Percentiles rank a stretch among this genome's conserved stretches.
Conservation (phyloP, 352 stramenopile genomes). For the Phytophthora brassicae region DNA sequence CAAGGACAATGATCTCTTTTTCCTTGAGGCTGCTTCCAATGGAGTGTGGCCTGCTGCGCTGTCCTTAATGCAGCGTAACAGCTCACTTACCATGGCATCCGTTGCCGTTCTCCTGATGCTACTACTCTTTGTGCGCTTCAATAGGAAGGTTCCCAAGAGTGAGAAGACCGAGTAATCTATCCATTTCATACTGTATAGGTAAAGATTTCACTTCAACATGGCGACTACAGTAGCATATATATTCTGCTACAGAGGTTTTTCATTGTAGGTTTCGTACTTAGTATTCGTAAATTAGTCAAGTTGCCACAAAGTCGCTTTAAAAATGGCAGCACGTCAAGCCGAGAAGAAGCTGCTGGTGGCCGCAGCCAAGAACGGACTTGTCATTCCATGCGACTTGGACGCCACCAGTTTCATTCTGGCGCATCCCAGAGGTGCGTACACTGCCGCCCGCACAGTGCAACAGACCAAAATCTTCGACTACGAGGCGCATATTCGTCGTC, state of each 20-base stretch:
- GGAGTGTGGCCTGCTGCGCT: conserved; percentile 37
- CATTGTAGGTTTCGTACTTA: neutral
- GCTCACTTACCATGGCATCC: conserved; percentile 29
- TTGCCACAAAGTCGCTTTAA: neutral
- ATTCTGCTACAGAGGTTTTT: neutral
- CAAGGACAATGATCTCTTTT: conserved; percentile 45
- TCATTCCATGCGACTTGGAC: conserved; percentile 62
- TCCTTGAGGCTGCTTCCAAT: conserved; percentile 48
- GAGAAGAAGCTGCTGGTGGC: conserved; percentile 44
- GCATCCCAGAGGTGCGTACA: conserved; percentile 74
- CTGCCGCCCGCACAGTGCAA: conserved; percentile 64
- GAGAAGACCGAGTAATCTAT: conserved; percentile 28
- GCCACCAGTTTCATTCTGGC: conserved; percentile 65
- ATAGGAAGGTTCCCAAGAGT: conserved; percentile 26
- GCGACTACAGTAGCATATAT: neutral
- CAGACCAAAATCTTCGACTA: conserved; percentile 82
- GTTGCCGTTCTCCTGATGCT: conserved; percentile 28
- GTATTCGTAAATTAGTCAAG: neutral
- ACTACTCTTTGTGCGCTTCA: conserved; percentile 27
- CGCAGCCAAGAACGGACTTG: conserved; percentile 76
- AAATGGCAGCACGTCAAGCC: conserved; percentile 15
- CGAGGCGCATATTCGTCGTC: conserved; percentile 71
- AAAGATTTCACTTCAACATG: conserved; percentile 6
- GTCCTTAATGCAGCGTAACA: conserved; percentile 42
- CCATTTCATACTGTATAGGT: neutral